Conservation (phyloP, 2,329 filamentous ascomycete genomes). For the Fonsecaea monophora region DNA sequence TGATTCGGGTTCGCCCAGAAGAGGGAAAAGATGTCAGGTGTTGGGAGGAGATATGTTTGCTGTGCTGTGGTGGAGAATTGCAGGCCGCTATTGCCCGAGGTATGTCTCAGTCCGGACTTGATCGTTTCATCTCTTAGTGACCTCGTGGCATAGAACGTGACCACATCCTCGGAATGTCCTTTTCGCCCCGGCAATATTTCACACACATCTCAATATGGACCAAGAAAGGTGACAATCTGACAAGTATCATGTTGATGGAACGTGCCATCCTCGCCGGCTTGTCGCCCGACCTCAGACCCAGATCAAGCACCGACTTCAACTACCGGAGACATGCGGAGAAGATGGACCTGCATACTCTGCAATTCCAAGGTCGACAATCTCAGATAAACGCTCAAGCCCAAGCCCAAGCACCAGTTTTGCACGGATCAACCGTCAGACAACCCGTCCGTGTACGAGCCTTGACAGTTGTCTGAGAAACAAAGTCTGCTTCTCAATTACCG, state of each 20-base stretch:
- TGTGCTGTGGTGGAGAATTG: constrained; percentile 45
- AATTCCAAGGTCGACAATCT: constrained; percentile 5
- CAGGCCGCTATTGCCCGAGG: constrained; percentile 75
- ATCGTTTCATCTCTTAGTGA: background rate
- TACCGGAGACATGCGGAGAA: constrained; percentile 94
- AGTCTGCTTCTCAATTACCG: constrained; percentile 19
- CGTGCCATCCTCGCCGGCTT: constrained; percentile 75
- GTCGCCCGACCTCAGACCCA: constrained; percentile 73
- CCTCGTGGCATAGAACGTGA: constrained; percentile 69
- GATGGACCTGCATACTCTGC: constrained; percentile 65
- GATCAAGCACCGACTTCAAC: constrained; percentile 62
- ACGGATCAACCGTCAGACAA: constrained; percentile 9
- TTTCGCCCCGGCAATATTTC: constrained; percentile 86
- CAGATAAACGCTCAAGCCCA: background rate
- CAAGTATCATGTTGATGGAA: constrained; percentile 77
- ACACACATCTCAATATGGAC: constrained; percentile 93
- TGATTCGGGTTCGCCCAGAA: constrained; percentile 84
- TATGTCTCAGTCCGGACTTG: constrained; percentile 58
- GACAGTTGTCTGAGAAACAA: constrained; percentile 17
- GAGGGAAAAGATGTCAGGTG: constrained; percentile 31
- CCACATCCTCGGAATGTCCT: constrained; percentile 83
- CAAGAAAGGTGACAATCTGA: constrained; percentile 80
- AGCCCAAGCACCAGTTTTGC: background rate
- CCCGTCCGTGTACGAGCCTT: constrained; percentile 19
- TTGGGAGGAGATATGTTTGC: constrained; percentile 41